Conservation (phyloP, 345 rosid genomes). For the Rhizophora apiculata region DNA sequence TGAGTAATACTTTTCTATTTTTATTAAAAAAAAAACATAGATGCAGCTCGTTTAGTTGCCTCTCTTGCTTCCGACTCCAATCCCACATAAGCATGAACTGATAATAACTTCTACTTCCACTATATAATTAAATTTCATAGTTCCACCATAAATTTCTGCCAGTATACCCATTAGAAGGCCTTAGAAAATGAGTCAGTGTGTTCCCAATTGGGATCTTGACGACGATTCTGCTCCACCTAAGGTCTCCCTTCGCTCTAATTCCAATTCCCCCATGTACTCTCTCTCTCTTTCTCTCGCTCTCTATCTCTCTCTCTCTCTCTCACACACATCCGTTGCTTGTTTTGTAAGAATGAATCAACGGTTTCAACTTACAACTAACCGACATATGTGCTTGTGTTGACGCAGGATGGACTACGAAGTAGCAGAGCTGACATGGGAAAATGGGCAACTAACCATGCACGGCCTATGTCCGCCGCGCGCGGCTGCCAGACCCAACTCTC, state of each 20-base stretch:
- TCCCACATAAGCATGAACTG: too few species aligned
- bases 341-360: neutral
- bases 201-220: constrained; percentile 71
- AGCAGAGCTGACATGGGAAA: constrained; percentile 95
- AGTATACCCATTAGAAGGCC: neutral
- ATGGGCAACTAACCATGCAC: constrained; percentile 82
- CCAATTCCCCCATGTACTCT: constrained; percentile 47
- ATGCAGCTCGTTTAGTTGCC: too few species aligned
- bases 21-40: too few species aligned
- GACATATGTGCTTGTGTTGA: neutral
- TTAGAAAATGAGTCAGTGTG: constrained; percentile 71
- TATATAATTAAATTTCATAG: too few species aligned
- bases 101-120: too few species aligned
- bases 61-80: too few species aligned
- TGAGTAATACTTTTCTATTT: too few species aligned
- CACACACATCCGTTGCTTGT: neutral
- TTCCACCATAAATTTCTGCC: too few species aligned
- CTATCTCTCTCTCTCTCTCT: too few species aligned
- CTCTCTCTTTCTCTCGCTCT: neutral
- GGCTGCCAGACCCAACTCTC: constrained; percentile 27
- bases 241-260: constrained; percentile 38
- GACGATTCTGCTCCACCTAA: constrained; percentile 30
- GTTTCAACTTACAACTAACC: too few species aligned
- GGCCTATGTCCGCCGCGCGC: constrained; percentile 60
- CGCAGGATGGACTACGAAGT: constrained; percentile 74